A percentile compares a stretch with the other conserved stretches of the same genome.
Conservation (phyloP, 306 rosid genomes). For the Sophora flavescens region DNA sequence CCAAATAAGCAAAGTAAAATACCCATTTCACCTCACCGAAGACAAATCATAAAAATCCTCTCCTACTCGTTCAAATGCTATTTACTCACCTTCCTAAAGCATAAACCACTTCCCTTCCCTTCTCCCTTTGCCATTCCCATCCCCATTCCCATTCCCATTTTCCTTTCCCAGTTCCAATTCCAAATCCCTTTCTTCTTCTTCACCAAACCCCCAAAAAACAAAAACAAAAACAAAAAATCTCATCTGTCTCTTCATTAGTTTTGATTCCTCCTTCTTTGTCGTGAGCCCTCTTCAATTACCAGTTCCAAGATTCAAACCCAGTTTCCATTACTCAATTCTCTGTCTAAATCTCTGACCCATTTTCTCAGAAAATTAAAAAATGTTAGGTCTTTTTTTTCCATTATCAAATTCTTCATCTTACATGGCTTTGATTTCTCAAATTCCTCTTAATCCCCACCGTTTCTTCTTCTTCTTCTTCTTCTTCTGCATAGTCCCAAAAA, state of each 20-base stretch:
- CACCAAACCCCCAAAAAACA: not conserved
- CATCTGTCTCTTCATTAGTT: not conserved
- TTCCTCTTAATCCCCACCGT: conserved; percentile 44
- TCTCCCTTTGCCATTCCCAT: conserved; percentile 2
- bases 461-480: no score
- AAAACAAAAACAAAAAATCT: conserved; percentile 1
- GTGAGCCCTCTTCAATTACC: not conserved
- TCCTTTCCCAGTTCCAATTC: not conserved
- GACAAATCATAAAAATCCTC: not conserved
- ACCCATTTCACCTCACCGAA: no score
- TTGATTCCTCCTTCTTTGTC: not conserved
- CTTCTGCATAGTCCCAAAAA: conserved; percentile 27
- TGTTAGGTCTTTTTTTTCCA: not conserved
- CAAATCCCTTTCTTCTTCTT: not conserved
- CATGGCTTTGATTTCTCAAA: conserved; percentile 45
- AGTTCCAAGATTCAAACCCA: conserved; percentile 45
- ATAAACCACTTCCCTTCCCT: conserved; percentile 36
- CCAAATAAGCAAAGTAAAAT: no score
- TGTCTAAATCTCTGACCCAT: not conserved
- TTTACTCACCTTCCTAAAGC: conserved; percentile 36
- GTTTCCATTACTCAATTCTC: conserved; percentile 1
- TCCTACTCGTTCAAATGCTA: conserved; percentile 34
- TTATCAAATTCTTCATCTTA: conserved; percentile 55
- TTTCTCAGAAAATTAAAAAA: not conserved
- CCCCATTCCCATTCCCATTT: not conserved